Evolutionary conservation across 148 eudicot genomes (phyloP), one percentile per base, ranked within the genome.

Genomic region (Hydrangea macrophylla): DNA sequence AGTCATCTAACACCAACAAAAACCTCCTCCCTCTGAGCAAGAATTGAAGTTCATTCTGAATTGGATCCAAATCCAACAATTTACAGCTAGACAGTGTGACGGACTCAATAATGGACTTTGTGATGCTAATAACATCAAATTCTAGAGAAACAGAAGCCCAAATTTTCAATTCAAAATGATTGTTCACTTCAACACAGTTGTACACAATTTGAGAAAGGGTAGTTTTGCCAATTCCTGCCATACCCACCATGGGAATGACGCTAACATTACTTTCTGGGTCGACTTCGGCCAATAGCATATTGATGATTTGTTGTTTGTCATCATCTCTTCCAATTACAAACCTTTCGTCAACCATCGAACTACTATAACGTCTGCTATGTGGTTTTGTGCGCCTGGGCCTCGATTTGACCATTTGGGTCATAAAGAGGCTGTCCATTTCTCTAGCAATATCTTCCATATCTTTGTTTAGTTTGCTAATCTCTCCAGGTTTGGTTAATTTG

Each of bases 401-500:
- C n/a, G 15, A 42, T 42, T 42, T 42, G 50, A 42, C 3, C 50
- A 42, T 10, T 42, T 42, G 50, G 15, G 50, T 42, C 13, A 42
- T 13, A 42, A 11, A 42, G 13, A 40, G 32, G 31, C 56, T 36
- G 28, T 45, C 57, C 56, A 48, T 66, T 32, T 51, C 60, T 20
- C 31, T 32, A 7, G 45, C 60, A 66, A 66, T 55, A 6, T 22
- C 70, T 11, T 66, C 57, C 9, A 64, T 36, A 28, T 45, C 31
- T 37, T 48, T 37, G 1, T 45, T 27, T 28, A 64, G 10, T 4
- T 64, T 25, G 9, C 15, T n/a, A 0, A 64, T 50, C 31, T 64
- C 28, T 2, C 28, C 2, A 2, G 68, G 59, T 6, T 53, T 9
- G 3, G 1, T 30, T 57, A 45, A 27, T 27, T 65, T 7, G 24